A percentile compares a stretch with the other conserved stretches of the same genome.
These are phyloP conservation scores for Brassica juncea DNA, from an alignment of 345 rosid genomes.

Conservation along the genomic window DNA sequence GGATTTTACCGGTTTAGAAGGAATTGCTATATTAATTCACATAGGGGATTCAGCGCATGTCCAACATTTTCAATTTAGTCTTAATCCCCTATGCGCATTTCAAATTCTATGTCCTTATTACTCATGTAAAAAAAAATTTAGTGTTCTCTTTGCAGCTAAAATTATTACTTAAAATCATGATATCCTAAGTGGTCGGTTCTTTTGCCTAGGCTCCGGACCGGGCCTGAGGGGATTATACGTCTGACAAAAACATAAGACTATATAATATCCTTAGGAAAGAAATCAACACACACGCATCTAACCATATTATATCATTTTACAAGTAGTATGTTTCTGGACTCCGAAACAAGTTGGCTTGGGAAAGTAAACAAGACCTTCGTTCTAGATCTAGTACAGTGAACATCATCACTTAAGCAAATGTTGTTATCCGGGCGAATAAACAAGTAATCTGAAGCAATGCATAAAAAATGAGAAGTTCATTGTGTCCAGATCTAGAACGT, in stretches of 20 bases:
- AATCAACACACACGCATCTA: background rate
- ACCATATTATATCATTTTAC: background rate
- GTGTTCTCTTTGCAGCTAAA: too few relatives aligned
- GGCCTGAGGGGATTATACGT: background rate
- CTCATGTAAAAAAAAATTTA: too few relatives aligned
- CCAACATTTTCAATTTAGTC: too few relatives aligned
- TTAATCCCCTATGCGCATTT: too few relatives aligned
- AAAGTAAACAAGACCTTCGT: background rate
- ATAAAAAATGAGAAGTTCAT: background rate
- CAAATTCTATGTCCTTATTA: too few relatives aligned
- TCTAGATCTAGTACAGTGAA: background rate
- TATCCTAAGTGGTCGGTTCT: too few relatives aligned
- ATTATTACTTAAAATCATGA: too few relatives aligned
- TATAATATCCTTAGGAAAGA: background rate
- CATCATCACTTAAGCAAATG: background rate
- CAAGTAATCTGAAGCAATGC: slow-evolving; percentile 2
- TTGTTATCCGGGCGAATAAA: background rate
- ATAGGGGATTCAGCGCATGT: background rate
- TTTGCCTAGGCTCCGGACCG: too few relatives aligned
- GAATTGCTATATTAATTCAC: background rate
- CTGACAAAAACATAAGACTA: background rate
- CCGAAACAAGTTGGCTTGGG: background rate
- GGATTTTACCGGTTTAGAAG: background rate
- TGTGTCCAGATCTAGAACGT: background rate
- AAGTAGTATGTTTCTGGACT: background rate